These are phyloP conservation scores for Xylariales sp. DNA, from an alignment of 2,329 filamentous ascomycete genomes.

Conservation along the genomic window DNA sequence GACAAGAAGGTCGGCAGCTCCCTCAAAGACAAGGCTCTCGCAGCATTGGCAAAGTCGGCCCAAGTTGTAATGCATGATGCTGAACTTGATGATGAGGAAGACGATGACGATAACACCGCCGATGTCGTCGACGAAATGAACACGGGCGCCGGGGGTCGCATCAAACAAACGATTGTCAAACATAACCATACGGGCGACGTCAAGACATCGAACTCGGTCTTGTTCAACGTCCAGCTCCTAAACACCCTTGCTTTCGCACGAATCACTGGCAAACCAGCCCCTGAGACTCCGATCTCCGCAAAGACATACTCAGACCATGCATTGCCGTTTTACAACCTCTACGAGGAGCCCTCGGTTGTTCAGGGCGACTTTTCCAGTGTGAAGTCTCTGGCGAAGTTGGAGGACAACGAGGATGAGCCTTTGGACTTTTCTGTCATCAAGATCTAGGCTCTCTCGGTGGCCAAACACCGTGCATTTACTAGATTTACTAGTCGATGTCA, in stretches of 20 bases:
- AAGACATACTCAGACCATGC: slow-evolving; percentile 26
- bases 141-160: slow-evolving; percentile 15
- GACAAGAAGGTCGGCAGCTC: too few species aligned
- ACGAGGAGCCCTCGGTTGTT: slow-evolving; percentile 16
- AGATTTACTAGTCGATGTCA: too few species aligned
- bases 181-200: slow-evolving; percentile 2
- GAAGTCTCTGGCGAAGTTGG: too few species aligned
- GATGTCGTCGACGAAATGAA: slow-evolving; percentile 13
- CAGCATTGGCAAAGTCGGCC: too few species aligned
- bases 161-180: slow-evolving; percentile 14
- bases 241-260: slow-evolving; percentile 28
- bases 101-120: too few species aligned
- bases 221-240: slow-evolving; percentile 31
- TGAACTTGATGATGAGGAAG: too few species aligned
- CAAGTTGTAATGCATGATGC: too few species aligned
- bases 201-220: slow-evolving; percentile 11
- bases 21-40: too few species aligned
- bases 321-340: slow-evolving; percentile 32
- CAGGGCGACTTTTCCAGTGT: slow-evolving; percentile 13
- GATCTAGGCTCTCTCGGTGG: too few species aligned
- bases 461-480: too few species aligned
- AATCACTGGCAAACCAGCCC: slow-evolving; percentile 31
- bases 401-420: too few species aligned
- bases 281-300: slow-evolving; percentile 29
- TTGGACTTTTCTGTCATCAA: too few species aligned